Conservation (phyloP, 306 rosid species). For the Inga leiocalycina region DNA sequence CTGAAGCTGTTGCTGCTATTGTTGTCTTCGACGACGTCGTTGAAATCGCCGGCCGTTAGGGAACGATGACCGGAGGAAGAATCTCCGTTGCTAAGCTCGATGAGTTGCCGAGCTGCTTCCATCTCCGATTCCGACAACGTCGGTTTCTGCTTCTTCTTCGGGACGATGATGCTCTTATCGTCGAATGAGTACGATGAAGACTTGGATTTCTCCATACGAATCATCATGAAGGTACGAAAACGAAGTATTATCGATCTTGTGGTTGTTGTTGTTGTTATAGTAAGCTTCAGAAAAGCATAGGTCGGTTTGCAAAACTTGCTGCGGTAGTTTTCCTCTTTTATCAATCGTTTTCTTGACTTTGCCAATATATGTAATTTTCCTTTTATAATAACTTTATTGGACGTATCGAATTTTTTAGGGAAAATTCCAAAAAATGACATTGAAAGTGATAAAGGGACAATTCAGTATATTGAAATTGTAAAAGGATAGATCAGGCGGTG, state of each 20-base stretch:
- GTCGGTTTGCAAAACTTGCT: slow-evolving; percentile 21
- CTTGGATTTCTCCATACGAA: slow-evolving; percentile 29
- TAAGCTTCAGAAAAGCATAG: neutral
- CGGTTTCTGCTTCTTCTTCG: neutral
- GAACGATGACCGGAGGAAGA: slow-evolving; percentile 2
- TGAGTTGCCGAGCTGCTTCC: slow-evolving; percentile 54
- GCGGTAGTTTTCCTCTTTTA: neutral
- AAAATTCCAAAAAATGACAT: too few species aligned
- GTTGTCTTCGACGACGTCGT: neutral
- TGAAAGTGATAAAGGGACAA: too few species aligned
- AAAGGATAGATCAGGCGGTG: too few species aligned
- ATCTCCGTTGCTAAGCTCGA: slow-evolving; percentile 57
- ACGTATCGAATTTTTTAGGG: neutral
- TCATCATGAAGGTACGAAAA: neutral
- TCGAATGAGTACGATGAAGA: slow-evolving; percentile 12
- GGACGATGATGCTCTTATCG: neutral
- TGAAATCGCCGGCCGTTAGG: neutral
- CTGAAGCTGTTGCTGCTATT: slow-evolving; percentile 37
- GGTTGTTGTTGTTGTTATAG: neutral
- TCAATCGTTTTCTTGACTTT: neutral
- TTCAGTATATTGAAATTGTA: too few species aligned
- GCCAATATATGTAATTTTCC: neutral
- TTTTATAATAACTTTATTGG: neutral
- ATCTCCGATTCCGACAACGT: slow-evolving; percentile 44
- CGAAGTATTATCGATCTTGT: neutral